A percentile compares a stretch with the other conserved stretches of the same genome.
Conservation (phyloP, 305 asterid species). For the Plantago coronopus region DNA sequence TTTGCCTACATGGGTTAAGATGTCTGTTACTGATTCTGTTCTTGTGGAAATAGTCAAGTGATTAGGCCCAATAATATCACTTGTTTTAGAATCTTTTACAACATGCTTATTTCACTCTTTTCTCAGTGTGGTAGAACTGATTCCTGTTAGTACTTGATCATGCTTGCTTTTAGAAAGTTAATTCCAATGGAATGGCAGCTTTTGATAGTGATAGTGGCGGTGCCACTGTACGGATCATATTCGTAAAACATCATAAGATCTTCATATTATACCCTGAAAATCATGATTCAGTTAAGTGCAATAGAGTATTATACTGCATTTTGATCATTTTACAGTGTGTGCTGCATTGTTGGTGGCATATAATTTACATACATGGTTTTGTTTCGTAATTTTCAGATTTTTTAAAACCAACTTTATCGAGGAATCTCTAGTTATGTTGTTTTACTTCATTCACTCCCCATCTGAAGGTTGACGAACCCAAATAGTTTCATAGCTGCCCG, state of each 20-base stretch:
- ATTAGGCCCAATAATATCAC: constrained; percentile 26
- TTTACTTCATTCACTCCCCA: not conserved
- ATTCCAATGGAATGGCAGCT: constrained; percentile 10
- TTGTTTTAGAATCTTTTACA: constrained; percentile 29
- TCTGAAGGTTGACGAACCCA: not conserved
- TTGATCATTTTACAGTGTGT: not conserved
- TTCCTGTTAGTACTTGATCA: constrained; percentile 30
- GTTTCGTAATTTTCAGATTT: not conserved
- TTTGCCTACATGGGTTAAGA: not conserved
- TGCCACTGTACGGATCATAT: constrained; percentile 1
- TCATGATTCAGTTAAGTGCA: not conserved
- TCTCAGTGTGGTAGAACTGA: constrained; percentile 24
- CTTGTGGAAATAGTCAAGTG: constrained; percentile 14
- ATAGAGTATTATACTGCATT: not conserved
- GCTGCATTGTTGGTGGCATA: not conserved
- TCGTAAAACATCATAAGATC: not conserved
- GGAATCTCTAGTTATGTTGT: no score
- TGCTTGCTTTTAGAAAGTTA: constrained; percentile 20
- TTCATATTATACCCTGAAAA: not conserved
- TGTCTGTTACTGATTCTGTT: not conserved
- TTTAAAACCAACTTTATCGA: not conserved
- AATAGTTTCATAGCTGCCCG: no score
- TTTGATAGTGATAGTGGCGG: not conserved
- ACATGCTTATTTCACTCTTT: constrained; percentile 22
- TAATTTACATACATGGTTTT: not conserved